Base-by-base conservation (phyloP, 352 stramenopile species). In the Pseudoperonospora humuli region DNA sequence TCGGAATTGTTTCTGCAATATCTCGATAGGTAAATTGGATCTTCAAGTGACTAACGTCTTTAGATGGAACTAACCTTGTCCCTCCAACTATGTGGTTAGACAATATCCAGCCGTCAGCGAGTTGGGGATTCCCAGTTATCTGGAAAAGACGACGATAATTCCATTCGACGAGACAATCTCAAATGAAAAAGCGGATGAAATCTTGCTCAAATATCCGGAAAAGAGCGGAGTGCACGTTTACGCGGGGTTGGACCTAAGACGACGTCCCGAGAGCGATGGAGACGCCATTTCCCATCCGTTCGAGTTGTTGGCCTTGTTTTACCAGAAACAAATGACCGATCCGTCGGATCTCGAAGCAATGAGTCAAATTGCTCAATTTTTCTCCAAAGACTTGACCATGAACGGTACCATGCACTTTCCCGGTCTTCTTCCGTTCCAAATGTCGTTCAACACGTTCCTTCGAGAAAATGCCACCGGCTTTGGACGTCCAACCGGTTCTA, bases 231-330 rank as follows among this genome's bases (percentile, higher is more conserved):
- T 58, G 6, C 27, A 54, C 2, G 61, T 83, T 25, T 88, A 78
- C 39, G 66, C 64, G 1, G 62, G 58, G 3, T 40, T 85, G 11
- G 75, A 88, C 42, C 29, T 88, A n/a, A 64, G 75, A n/a, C 53
- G n/a, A n/a, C n/a, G n/a, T n/a, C n/a, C n/a, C n/a, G n/a, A n/a
- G 46, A 14, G 43, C 45, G 8, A 26, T 14, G 39, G 23, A 27
- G 31, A 52, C 5, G 40, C 50, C 0, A 37, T 27, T 36, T 49
- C 38, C 3, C 21, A 43, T 29, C 45, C 48, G 0, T 31, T 76
- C 31, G 66, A 78, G 38, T 40, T 78, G 7, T 17, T 76, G 37
- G 17, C 50, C 7, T 40, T 74, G 9, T 61, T 78, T 34, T 70
- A 68, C 32, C 71, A 84, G 31, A 57, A 64, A 38, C 28, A 33